A percentile compares a stretch with the other conserved stretches of the same genome.
Conservation (phyloP, 2,329 filamentous ascomycete species). For the Stagonosporopsis chrysanthemi region DNA sequence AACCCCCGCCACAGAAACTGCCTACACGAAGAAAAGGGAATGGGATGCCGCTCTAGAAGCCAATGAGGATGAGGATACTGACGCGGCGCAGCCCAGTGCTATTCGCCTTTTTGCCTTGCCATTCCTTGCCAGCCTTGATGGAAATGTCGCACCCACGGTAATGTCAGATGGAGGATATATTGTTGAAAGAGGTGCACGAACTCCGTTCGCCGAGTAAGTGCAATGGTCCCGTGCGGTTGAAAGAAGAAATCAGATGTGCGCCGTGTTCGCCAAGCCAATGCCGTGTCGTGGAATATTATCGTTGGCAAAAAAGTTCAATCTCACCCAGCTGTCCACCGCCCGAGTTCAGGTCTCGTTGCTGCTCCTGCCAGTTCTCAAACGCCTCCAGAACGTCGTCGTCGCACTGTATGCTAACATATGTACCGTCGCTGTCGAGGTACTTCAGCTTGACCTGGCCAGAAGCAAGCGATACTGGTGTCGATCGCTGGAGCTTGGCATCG, state of each 20-base stretch:
- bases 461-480: slow-evolving; percentile 83
- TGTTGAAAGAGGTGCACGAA: slow-evolving; percentile 12
- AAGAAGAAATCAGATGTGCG: slow-evolving; percentile 6
- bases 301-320: slow-evolving; percentile 68
- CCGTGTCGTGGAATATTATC: slow-evolving; percentile 29
- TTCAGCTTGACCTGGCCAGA: slow-evolving; percentile 84
- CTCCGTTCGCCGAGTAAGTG: slow-evolving; percentile 14
- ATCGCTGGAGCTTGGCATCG: slow-evolving; percentile 89
- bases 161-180: slow-evolving; percentile 20
- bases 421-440: slow-evolving; percentile 85
- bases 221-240: slow-evolving; percentile 7
- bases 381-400: slow-evolving; percentile 97
- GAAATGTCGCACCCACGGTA: slow-evolving; percentile 8
- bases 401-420: slow-evolving; percentile 90
- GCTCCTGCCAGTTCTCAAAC: slow-evolving; percentile 92
- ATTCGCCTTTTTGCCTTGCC: slow-evolving; percentile 7
- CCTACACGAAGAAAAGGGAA: slow-evolving; percentile 2
- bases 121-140: slow-evolving; percentile 10
- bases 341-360: slow-evolving; percentile 65
- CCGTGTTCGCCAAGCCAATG: slow-evolving; percentile 17
- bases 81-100: slow-evolving; percentile 8
- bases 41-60: slow-evolving; percentile 12
- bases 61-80: slow-evolving; percentile 12
- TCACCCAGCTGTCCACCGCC: slow-evolving; percentile 78
- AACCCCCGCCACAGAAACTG: neutral